Evolutionary conservation across 495 filamentous ascomycete species (phyloP).

Genomic region (Aspergillus bridgeri): DNA sequence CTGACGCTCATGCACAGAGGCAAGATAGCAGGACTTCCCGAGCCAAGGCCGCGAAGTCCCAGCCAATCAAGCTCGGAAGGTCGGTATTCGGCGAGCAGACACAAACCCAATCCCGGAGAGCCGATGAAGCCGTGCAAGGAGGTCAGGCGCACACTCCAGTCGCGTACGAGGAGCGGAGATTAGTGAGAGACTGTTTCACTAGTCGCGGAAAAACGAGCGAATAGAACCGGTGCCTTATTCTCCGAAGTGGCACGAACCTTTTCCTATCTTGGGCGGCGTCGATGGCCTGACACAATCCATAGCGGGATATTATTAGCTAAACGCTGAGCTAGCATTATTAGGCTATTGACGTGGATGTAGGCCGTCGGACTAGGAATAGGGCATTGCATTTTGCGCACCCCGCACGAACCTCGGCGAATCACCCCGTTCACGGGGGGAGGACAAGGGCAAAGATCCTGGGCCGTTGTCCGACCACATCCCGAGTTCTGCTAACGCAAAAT

Average conservation of each 20-base stretch:
- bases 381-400: neutral
- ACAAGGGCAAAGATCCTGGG: neutral
- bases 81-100: neutral
- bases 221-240: neutral
- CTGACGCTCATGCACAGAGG: neutral
- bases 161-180: neutral
- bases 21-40: neutral
- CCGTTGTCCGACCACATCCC: neutral
- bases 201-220: neutral
- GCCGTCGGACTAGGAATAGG: neutral
- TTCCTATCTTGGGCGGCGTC: neutral
- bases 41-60: neutral
- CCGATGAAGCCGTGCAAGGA: neutral
- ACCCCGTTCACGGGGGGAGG: neutral
- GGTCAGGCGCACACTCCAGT: neutral
- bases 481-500: constrained; percentile 6
- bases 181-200: neutral
- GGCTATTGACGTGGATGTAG: neutral
- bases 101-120: neutral
- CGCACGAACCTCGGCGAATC: too few species aligned
- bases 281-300: neutral
- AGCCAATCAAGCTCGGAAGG: neutral
- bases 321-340: neutral
- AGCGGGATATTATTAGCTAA: neutral
- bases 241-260: neutral